Evolutionary conservation across 1,139 yeast species (phyloP).

Genomic region (Candida sp.): DNA sequence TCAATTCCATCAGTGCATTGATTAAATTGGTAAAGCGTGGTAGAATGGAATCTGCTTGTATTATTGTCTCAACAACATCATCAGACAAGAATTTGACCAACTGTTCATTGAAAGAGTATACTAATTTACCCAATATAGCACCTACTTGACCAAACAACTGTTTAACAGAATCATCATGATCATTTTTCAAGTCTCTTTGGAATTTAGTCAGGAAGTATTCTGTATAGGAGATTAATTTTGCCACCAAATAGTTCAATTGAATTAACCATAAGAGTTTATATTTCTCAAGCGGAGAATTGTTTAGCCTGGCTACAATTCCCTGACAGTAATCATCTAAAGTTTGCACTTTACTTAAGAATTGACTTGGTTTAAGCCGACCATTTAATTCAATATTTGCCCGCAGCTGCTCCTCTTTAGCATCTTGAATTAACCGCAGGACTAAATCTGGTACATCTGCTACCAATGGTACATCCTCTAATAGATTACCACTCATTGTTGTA

Average conservation of each 20-base stretch:
- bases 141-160: constrained; percentile 1
- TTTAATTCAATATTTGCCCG: not conserved
- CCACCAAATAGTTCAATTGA: constrained; percentile 11
- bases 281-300: constrained; percentile 8
- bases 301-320: constrained; percentile 12
- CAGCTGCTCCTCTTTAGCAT: not conserved
- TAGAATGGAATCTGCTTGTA: not conserved
- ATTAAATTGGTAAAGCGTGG: not conserved
- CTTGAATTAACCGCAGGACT: not conserved
- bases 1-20: not conserved
- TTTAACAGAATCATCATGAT: not conserved
- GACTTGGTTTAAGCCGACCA: not conserved
- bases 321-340: constrained; percentile 15
- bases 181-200: constrained; percentile 5
- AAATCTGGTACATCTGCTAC: not conserved
- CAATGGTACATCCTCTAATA: not conserved
- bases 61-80: not conserved
- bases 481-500: not conserved
- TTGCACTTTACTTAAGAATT: constrained; percentile 1
- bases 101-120: not conserved
- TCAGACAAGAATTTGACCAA: not conserved
- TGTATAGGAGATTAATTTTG: constrained; percentile 9
- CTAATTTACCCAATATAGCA: not conserved
- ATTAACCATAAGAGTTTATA: constrained; percentile 20
- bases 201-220: constrained; percentile 8